A percentile compares a stretch with the other conserved stretches of the same genome.
phyloP scores from a whole-genome alignment of 106 monocot genomes.

The Apostasia shenzhenica region DNA sequence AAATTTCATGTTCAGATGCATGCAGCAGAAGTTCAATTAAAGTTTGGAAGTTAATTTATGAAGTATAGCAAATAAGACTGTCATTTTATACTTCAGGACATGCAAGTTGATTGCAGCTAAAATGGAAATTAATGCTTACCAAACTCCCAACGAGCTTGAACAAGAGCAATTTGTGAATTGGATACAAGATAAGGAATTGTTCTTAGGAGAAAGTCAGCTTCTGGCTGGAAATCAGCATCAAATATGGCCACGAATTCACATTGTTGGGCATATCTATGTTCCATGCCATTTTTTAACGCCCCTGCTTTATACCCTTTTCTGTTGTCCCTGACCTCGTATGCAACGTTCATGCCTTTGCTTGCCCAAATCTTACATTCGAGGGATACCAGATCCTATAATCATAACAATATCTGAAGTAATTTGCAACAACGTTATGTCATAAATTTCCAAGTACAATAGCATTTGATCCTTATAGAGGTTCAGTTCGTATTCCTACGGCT shows the following conservation, averaged over 20 bases:
- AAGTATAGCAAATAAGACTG: not conserved
- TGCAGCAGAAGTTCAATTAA: not conserved
- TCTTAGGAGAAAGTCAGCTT: conserved; percentile 53
- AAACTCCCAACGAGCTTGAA: conserved; percentile 84
- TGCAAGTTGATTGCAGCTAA: not conserved
- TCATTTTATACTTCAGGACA: no score
- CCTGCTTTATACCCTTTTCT: conserved; percentile 74
- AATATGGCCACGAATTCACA: conserved; percentile 80
- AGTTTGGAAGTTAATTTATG: not conserved
- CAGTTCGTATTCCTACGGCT: not conserved
- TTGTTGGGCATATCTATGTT: conserved; percentile 36
- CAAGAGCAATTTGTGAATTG: conserved; percentile 64
- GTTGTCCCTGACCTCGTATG: conserved; percentile 42
- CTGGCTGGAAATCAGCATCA: conserved; percentile 78
- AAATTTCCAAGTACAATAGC: not conserved
- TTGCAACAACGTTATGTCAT: not conserved
- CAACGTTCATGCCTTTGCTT: conserved; percentile 42
- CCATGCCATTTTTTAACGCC: conserved; percentile 63
- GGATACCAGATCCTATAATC: conserved; percentile 46
- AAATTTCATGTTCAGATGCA: not conserved
- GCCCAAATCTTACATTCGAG: conserved; percentile 45
- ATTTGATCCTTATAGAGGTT: not conserved
- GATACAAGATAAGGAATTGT: conserved; percentile 56
- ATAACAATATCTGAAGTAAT: not conserved
- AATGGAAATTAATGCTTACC: conserved; percentile 24